Percentiles rank a stretch among this genome's conserved stretches.
phyloP scores from a whole-genome alignment of 148 eudicot genomes.

The Polygonum maritimum region DNA sequence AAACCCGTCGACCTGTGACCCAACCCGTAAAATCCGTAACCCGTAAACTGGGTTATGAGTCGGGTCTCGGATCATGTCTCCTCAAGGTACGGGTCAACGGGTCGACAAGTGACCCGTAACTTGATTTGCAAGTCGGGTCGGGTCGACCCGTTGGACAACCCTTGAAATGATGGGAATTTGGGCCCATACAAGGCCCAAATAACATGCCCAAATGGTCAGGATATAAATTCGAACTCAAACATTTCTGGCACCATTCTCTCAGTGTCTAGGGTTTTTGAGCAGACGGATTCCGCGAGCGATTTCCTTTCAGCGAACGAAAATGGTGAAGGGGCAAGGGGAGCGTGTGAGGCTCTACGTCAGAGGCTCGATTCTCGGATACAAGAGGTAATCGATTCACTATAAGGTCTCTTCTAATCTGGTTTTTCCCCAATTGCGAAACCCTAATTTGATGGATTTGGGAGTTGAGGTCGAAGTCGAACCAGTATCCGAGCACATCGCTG shows the following conservation, averaged over 20 bases:
- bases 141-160: too few species aligned
- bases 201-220: too few species aligned
- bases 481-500: slow-evolving; percentile 73
- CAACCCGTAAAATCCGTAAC: too few species aligned
- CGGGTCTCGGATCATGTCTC: too few species aligned
- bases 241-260: too few species aligned
- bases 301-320: slow-evolving; percentile 19
- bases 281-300: neutral
- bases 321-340: slow-evolving; percentile 89
- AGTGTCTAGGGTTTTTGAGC: slow-evolving; percentile 10
- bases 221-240: neutral
- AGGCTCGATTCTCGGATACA: slow-evolving; percentile 66
- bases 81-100: too few species aligned
- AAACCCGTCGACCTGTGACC: too few species aligned
- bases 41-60: too few species aligned
- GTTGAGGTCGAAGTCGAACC: slow-evolving; percentile 73
- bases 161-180: too few species aligned
- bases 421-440: neutral
- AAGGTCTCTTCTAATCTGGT: neutral
- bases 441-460: neutral
- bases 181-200: neutral
- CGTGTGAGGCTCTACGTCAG: slow-evolving; percentile 51
- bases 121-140: too few species aligned
- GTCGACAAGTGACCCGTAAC: too few species aligned
- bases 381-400: slow-evolving; percentile 31